phyloP scores from a whole-genome alignment of 139 green algal genomes.

The Picocystis salinarum region DNA sequence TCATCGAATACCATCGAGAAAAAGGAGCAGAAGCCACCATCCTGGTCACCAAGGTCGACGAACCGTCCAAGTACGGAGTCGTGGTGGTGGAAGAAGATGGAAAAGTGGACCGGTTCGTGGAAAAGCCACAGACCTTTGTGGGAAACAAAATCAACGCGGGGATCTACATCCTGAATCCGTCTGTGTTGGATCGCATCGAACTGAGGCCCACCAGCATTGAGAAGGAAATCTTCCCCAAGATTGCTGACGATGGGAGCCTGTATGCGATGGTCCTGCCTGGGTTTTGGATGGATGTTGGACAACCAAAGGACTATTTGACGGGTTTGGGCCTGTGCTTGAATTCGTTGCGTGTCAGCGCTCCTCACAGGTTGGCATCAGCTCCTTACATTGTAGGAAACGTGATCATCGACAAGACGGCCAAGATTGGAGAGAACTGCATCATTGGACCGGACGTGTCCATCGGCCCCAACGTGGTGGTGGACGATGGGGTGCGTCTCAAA shows the following conservation, averaged over 20 bases:
- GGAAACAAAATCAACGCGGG: conserved; percentile 99
- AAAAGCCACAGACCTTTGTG: conserved; percentile 70
- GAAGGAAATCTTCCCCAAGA: conserved; percentile 85
- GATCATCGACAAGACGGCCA: conserved; percentile 16
- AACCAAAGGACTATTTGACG: conserved; percentile 81
- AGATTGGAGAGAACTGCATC: conserved; percentile 57
- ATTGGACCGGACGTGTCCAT: conserved; percentile 85
- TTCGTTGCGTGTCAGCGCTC: conserved; percentile 24
- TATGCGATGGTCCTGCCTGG: conserved; percentile 73
- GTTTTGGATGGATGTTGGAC: conserved; percentile 98
- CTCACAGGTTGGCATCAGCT: conserved; percentile 9
- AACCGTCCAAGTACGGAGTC: conserved; percentile 93
- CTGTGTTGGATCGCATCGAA: conserved; percentile 79
- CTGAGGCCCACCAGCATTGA: conserved; percentile 80
- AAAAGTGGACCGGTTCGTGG: conserved; percentile 78
- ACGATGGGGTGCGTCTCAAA: conserved; percentile 68
- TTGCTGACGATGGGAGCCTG: conserved; percentile 61
- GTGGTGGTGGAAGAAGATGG: conserved; percentile 69
- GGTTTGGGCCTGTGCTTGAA: conserved; percentile 74
- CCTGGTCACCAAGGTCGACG: conserved; percentile 81
- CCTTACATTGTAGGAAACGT: conserved; percentile 16
- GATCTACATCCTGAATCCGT: conserved; percentile 76
- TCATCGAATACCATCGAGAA: conserved; percentile 56
- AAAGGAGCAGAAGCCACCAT: conserved; percentile 75
- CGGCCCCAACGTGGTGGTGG: conserved; percentile 64